Percentiles rank a stretch among this genome's conserved stretches.
phyloP scores from a whole-genome alignment of 257 asterid genomes.

The Lithospermum erythrorhizon region DNA sequence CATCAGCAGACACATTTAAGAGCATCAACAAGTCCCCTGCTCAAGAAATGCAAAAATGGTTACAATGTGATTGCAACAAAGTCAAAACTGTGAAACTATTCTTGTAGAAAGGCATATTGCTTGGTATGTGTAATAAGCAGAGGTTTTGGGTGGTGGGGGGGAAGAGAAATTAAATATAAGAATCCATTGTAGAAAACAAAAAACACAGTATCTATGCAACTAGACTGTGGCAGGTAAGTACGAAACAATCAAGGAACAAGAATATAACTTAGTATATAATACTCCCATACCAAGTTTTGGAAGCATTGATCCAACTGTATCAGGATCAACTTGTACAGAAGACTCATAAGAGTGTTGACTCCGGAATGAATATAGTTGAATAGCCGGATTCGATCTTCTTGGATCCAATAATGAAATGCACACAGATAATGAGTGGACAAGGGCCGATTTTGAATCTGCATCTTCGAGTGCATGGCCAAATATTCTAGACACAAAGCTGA shows the following conservation, averaged over 20 bases:
- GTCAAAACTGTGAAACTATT: neutral
- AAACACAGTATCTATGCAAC: too few relatives aligned
- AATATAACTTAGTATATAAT: neutral
- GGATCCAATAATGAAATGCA: constrained; percentile 94
- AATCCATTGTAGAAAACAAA: neutral
- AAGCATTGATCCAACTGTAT: constrained; percentile 89
- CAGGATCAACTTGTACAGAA: constrained; percentile 60
- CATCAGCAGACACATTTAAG: constrained; percentile 69
- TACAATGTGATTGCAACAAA: neutral
- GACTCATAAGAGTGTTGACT: constrained; percentile 70
- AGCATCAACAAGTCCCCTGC: constrained; percentile 76
- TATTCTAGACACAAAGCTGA: constrained; percentile 85
- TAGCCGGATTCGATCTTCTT: constrained; percentile 62
- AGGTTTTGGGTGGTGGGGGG: neutral
- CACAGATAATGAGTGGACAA: constrained; percentile 74
- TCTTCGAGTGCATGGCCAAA: constrained; percentile 86
- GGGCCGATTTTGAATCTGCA: constrained; percentile 71
- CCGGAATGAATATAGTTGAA: constrained; percentile 67
- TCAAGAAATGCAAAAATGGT: constrained; percentile 5
- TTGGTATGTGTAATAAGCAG: neutral
- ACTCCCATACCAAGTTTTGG: constrained; percentile 64
- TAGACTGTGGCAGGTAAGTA: neutral
- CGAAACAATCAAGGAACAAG: neutral
- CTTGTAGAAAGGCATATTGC: neutral
- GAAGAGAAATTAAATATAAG: neutral